phyloP scores from a whole-genome alignment of 2,329 filamentous ascomycete genomes.

The Colletotrichum graminicola region DNA sequence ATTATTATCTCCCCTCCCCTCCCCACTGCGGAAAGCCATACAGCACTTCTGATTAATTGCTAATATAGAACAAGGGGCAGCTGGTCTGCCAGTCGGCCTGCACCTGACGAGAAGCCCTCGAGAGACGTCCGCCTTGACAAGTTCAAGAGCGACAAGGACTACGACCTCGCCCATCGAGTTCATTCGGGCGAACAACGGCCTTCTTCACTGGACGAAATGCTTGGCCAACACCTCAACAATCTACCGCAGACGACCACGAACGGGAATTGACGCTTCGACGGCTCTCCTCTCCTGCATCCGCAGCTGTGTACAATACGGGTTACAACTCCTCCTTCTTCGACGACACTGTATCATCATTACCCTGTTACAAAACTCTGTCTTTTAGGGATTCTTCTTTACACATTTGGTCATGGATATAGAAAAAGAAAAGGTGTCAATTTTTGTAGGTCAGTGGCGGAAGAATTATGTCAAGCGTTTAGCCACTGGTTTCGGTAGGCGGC shows the following conservation, averaged over 20 bases:
- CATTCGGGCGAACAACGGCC: not conserved
- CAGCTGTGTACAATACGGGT: constrained; percentile 5
- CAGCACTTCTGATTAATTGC: not conserved
- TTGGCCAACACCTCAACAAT: constrained; percentile 1
- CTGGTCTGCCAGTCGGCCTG: not conserved
- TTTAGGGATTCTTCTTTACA: not conserved
- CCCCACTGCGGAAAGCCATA: no score
- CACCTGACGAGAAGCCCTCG: not conserved
- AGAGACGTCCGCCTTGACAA: constrained; percentile 8
- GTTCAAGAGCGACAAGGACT: constrained; percentile 3
- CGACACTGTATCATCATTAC: not conserved
- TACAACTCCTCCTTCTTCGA: not conserved
- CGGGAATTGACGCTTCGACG: not conserved
- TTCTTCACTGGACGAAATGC: not conserved
- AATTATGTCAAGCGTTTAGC: not conserved
- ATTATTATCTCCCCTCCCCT: not conserved
- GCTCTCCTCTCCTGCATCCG: not conserved
- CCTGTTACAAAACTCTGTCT: not conserved
- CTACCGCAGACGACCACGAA: not conserved
- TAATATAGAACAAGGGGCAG: not conserved
- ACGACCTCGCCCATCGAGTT: constrained; percentile 3
- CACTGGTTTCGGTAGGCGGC: not conserved
- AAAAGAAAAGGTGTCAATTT: not conserved
- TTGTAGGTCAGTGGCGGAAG: not conserved
- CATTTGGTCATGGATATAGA: not conserved